Base-by-base conservation (phyloP, 129 eudicot species). In the Erigeron canadensis region DNA sequence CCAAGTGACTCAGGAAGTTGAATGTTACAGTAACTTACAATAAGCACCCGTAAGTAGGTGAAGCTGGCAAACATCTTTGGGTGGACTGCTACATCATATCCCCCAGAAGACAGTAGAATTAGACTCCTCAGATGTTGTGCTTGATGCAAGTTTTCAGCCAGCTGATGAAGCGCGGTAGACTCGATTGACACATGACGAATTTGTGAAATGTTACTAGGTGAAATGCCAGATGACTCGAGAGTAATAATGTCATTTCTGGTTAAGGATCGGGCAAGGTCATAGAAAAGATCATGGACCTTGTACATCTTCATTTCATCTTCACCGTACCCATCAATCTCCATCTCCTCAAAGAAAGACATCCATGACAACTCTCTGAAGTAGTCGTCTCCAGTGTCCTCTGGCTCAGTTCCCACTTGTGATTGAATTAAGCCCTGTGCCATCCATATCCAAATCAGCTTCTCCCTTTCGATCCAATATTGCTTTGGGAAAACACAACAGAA, bases 361-460 rank as follows among this genome's bases (percentile, higher is more conserved):
- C 81, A 38, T 37, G 56, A 57, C 63, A 82, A 46, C 43, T 54
- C 77, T 17, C 64, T 70, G 43, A 82, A 78, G 22, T 70, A 78
- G 19, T 78, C 75, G 8, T 70, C 65, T 5, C 80, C 83, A 17
- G 69, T 51, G 19, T 79, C 84, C 22, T 79, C 81, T 46, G 47
- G 11, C 22, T 67, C 54, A 15, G 28, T 43, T 41, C 72, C 76
- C 10, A 21, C 59, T 19, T 41, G 51, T 43, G 79, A 43, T 65
- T 12, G 46, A 21, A 83, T 43, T 5, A 75, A 71, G 8, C 82
- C 87, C 21, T 71, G 48, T 8, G 87, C 81, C 55, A 83, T 76
- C 87, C 87, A 83, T 16, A 73, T n/a, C 3, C 59, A 60, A 22
- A 83, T 68, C 40, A 83, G 19, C 48, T 61, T 65, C 54, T 83